These are phyloP conservation scores for Endothia cerciana DNA, from an alignment of 2,329 filamentous ascomycete species.

Conservation along the genomic window DNA sequence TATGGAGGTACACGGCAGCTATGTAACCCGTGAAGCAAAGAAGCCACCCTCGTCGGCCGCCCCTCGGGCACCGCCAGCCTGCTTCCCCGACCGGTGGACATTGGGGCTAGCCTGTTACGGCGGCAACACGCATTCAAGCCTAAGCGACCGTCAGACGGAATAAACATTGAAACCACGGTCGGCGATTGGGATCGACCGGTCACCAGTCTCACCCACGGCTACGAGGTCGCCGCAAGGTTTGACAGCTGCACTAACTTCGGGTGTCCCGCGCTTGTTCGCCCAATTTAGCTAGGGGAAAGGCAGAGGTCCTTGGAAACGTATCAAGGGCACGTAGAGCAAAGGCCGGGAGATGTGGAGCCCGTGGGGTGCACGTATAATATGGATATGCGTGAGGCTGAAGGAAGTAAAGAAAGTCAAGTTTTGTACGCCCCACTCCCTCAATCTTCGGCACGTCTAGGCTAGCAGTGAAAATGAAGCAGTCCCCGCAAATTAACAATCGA, in stretches of 20 bases:
- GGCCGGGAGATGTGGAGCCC: not conserved
- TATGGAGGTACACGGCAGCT: no score
- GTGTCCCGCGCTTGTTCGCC: no score
- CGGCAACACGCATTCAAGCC: no score
- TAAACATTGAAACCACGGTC: no score
- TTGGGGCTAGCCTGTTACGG: not conserved
- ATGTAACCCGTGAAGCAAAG: no score
- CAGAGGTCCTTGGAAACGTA: not conserved
- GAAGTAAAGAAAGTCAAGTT: slow-evolving; percentile 4
- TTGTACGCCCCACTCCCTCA: slow-evolving; percentile 11
- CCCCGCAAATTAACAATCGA: not conserved
- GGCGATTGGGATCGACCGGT: not conserved
- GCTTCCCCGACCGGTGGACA: not conserved
- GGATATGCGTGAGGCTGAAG: not conserved
- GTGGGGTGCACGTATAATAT: not conserved
- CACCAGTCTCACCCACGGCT: not conserved
- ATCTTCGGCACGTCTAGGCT: slow-evolving; percentile 9
- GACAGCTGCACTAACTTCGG: no score
- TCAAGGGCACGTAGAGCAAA: not conserved
- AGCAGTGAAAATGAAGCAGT: not conserved
- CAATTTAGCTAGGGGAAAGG: not conserved
- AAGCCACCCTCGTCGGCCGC: no score
- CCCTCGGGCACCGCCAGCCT: not conserved
- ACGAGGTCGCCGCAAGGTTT: not conserved
- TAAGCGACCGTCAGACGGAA: no score